Percentiles rank a stretch among this genome's conserved stretches.
Conservation (phyloP, 2,329 filamentous ascomycete genomes). For the Colletotrichum sublineola region DNA sequence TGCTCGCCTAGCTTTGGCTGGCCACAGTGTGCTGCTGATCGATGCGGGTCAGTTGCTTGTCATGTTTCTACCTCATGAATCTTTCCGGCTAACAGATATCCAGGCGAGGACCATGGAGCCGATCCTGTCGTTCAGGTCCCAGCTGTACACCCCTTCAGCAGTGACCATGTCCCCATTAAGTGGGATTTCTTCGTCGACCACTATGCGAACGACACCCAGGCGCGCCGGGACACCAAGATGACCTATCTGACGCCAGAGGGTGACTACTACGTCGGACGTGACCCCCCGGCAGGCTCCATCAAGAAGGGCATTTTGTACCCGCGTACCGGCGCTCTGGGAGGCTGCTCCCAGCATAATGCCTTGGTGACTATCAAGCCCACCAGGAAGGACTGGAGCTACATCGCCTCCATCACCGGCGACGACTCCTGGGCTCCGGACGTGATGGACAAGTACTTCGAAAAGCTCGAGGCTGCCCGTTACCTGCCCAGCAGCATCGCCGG, state of each 20-base stretch:
- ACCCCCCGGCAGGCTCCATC: conserved; percentile 55
- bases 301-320: conserved; percentile 61
- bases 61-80: not conserved
- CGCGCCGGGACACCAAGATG: conserved; percentile 64
- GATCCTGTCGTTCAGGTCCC: conserved; percentile 1
- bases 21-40: conserved; percentile 70
- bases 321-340: conserved; percentile 59
- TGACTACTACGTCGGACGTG: conserved; percentile 44
- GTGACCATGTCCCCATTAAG: not conserved
- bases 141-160: not conserved
- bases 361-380: conserved; percentile 70
- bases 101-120: conserved; percentile 67
- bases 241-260: conserved; percentile 54
- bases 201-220: conserved; percentile 61
- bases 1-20: conserved; percentile 70
- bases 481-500: conserved; percentile 51
- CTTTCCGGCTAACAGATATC: not conserved
- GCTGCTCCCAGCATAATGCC: conserved; percentile 71
- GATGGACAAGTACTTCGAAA: conserved; percentile 71
- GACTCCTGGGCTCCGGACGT: conserved; percentile 67
- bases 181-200: conserved; percentile 76
- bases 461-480: conserved; percentile 68
- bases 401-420: conserved; percentile 71
- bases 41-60: conserved; percentile 57
- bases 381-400: conserved; percentile 69